Evolutionary conservation across 176 grass and related monocot species (phyloP).

Genomic region (Carex scoparia): DNA sequence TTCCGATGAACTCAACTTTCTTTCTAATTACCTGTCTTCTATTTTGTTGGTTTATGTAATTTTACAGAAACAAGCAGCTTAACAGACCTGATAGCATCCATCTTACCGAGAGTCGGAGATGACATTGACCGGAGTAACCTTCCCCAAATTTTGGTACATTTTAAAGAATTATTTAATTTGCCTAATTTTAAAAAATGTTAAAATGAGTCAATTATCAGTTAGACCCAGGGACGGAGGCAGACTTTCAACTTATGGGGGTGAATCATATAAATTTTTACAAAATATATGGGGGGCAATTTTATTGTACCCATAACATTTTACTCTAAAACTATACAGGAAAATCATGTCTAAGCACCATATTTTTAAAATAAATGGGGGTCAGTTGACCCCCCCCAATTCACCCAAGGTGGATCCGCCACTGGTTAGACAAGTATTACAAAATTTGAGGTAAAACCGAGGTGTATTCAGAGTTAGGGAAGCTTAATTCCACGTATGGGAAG

Average conservation of each 20-base stretch:
- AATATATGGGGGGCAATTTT: too few species aligned
- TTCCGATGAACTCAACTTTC: neutral
- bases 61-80: conserved; percentile 65
- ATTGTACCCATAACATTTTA: too few species aligned
- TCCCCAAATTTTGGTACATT: conserved; percentile 87
- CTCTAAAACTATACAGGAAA: too few species aligned
- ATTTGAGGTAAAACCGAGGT: neutral
- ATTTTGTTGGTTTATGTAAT: conserved; percentile 10
- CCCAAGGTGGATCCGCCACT: too few species aligned
- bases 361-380: too few species aligned
- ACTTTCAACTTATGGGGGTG: too few species aligned
- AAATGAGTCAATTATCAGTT: neutral
- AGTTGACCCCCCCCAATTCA: too few species aligned
- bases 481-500: neutral
- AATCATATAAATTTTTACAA: too few species aligned
- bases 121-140: conserved; percentile 84
- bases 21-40: neutral
- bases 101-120: conserved; percentile 70
- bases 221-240: too few species aligned
- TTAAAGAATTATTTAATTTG: neutral
- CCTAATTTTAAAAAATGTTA: neutral
- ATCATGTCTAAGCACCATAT: too few species aligned
- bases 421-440: neutral
- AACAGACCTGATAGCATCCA: conserved; percentile 76
- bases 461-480: neutral